These are phyloP conservation scores for Hyphochytrium catenoides DNA, from an alignment of 352 stramenopile species.

Conservation along the genomic window DNA sequence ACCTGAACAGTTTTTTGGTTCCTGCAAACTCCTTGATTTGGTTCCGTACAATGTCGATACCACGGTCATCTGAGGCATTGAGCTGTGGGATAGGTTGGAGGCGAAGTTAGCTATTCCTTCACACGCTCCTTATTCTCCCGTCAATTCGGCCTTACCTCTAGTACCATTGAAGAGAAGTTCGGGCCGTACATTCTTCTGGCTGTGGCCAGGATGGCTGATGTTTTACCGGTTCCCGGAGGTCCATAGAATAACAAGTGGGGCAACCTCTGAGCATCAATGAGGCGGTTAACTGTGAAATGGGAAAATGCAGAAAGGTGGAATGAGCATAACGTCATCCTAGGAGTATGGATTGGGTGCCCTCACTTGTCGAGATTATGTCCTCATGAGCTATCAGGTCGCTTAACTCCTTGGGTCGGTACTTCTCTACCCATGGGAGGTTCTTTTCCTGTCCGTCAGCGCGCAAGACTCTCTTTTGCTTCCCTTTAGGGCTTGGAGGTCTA, in stretches of 20 bases:
- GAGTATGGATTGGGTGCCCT: not conserved
- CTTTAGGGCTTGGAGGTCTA: too few species aligned
- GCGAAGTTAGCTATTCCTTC: not conserved
- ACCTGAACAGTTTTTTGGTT: conserved; percentile 86
- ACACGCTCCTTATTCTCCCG: not conserved
- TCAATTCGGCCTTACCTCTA: conserved; percentile 26
- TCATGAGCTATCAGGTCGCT: conserved; percentile 88
- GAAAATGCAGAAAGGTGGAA: not conserved
- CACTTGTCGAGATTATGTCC: conserved; percentile 78
- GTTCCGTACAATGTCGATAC: conserved; percentile 89
- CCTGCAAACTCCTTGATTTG: conserved; percentile 95
- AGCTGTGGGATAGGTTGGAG: conserved; percentile 25
- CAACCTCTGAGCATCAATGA: conserved; percentile 88
- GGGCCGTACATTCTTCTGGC: conserved; percentile 84
- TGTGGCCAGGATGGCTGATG: conserved; percentile 86
- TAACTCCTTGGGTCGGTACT: conserved; percentile 82
- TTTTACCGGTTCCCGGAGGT: conserved; percentile 88
- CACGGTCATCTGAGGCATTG: conserved; percentile 91
- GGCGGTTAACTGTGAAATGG: conserved; percentile 40
- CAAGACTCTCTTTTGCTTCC: too few species aligned
- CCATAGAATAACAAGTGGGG: conserved; percentile 93
- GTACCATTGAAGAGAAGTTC: conserved; percentile 78
- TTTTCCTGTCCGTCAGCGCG: too few species aligned
- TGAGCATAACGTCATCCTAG: not conserved
- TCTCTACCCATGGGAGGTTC: conserved; percentile 97